A percentile compares a stretch with the other conserved stretches of the same genome.
These are phyloP conservation scores for Aspergillus hancockii DNA, from an alignment of 495 filamentous ascomycete genomes.

Conservation along the genomic window DNA sequence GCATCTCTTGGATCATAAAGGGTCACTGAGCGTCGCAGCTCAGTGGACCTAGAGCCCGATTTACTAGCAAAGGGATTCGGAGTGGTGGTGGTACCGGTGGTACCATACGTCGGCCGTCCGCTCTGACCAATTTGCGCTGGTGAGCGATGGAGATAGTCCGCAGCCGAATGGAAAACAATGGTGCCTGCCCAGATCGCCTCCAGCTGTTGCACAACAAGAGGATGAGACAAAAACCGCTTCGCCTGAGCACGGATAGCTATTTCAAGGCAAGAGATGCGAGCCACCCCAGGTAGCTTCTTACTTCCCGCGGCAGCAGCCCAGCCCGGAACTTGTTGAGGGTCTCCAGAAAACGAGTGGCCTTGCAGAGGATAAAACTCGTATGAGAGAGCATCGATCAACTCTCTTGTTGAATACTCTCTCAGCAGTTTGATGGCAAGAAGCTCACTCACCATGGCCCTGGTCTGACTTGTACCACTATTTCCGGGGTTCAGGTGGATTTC, in stretches of 20 bases:
- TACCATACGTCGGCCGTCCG: constrained; percentile 30
- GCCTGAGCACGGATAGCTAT: constrained; percentile 87
- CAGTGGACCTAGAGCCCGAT: background rate
- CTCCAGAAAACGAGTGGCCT: constrained; percentile 56
- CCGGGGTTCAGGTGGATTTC: constrained; percentile 79
- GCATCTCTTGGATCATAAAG: constrained; percentile 90
- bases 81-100: constrained; percentile 9
- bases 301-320: constrained; percentile 34
- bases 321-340: constrained; percentile 28
- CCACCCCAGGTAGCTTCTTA: constrained; percentile 50
- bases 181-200: constrained; percentile 95
- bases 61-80: constrained; percentile 1
- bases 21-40: constrained; percentile 68
- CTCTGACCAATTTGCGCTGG: constrained; percentile 26
- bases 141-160: constrained; percentile 75
- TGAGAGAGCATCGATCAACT: constrained; percentile 86
- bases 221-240: constrained; percentile 87
- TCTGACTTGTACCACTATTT: constrained; percentile 77
- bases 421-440: constrained; percentile 88
- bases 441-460: constrained; percentile 84
- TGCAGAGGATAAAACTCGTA: constrained; percentile 95
- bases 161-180: constrained; percentile 85
- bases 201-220: constrained; percentile 85
- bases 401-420: constrained; percentile 82
- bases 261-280: constrained; percentile 85